Conservation (phyloP, 2,329 filamentous ascomycete genomes). For the Cordyceps javanica region DNA sequence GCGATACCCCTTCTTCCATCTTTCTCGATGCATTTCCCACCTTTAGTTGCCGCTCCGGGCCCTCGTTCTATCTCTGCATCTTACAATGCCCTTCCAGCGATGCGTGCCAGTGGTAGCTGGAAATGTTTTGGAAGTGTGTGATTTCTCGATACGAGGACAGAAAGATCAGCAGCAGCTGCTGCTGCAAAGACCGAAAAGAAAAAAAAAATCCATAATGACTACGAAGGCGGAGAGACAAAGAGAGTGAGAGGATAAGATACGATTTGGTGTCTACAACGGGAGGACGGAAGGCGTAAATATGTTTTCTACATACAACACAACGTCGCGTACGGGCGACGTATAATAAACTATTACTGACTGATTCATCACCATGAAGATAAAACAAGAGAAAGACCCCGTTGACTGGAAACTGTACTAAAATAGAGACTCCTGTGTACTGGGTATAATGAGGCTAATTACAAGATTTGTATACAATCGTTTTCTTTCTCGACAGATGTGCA, state of each 20-base stretch:
- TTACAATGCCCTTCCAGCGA: not conserved
- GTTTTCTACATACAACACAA: not conserved
- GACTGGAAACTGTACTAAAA: not conserved
- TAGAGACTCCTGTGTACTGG: not conserved
- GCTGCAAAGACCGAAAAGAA: no score
- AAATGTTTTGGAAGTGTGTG: not conserved
- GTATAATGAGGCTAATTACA: not conserved
- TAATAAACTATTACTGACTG: not conserved
- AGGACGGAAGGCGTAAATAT: not conserved
- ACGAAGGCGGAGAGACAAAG: not conserved
- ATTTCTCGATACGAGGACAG: not conserved
- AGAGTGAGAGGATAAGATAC: not conserved
- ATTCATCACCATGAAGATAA: not conserved
- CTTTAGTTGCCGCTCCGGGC: not conserved
- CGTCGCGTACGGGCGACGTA: not conserved
- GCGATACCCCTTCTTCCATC: constrained; percentile 1
- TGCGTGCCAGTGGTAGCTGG: not conserved
- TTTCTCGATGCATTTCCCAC: not conserved
- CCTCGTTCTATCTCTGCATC: not conserved
- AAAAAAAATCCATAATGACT: not conserved
- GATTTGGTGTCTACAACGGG: no score
- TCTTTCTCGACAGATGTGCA: not conserved
- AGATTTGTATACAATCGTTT: not conserved
- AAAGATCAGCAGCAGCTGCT: not conserved
- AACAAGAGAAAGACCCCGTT: not conserved